A percentile compares a stretch with the other conserved stretches of the same genome.
These are phyloP conservation scores for Fusarium sp. DNA, from an alignment of 2,329 filamentous ascomycete genomes.

Conservation along the genomic window DNA sequence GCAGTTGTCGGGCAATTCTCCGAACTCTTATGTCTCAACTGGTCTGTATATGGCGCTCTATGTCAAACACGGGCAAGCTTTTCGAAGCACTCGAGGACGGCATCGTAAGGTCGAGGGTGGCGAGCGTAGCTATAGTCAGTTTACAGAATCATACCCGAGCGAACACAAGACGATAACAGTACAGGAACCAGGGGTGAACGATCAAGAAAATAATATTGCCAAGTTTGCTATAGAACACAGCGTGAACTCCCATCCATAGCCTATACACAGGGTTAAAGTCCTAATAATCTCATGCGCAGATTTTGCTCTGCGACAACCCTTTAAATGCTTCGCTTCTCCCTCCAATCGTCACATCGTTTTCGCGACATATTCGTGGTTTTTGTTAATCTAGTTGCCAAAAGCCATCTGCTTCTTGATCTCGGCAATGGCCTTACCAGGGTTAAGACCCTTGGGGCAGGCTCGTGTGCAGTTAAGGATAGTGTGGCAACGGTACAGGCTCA, in stretches of 20 bases:
- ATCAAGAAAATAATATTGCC: slow-evolving; percentile 40
- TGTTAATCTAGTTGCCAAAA: slow-evolving; percentile 48
- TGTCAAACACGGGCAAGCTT: not conserved
- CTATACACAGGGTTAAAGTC: slow-evolving; percentile 43
- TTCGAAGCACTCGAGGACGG: not conserved
- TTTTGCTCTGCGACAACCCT: slow-evolving; percentile 35
- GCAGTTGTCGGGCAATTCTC: not conserved
- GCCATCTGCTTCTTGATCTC: slow-evolving; percentile 99
- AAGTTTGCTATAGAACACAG: slow-evolving; percentile 42
- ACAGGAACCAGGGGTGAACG: slow-evolving; percentile 21
- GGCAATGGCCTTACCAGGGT: slow-evolving; percentile 93
- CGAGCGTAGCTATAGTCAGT: not conserved
- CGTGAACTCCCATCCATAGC: slow-evolving; percentile 42
- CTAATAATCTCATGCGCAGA: slow-evolving; percentile 38
- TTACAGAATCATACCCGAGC: not conserved
- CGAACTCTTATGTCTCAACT: too few species aligned
- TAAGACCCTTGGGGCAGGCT: slow-evolving; percentile 98
- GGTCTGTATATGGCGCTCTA: not conserved
- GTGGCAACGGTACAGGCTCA: slow-evolving; percentile 99
- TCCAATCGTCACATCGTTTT: slow-evolving; percentile 27
- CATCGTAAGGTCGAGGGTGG: too few species aligned
- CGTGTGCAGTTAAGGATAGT: slow-evolving; percentile 99
- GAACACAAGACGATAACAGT: not conserved
- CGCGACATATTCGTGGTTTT: slow-evolving; percentile 15
- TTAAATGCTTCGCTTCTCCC: slow-evolving; percentile 27